phyloP scores from a whole-genome alignment of 345 rosid genomes.

The Melastoma malabathricum region DNA sequence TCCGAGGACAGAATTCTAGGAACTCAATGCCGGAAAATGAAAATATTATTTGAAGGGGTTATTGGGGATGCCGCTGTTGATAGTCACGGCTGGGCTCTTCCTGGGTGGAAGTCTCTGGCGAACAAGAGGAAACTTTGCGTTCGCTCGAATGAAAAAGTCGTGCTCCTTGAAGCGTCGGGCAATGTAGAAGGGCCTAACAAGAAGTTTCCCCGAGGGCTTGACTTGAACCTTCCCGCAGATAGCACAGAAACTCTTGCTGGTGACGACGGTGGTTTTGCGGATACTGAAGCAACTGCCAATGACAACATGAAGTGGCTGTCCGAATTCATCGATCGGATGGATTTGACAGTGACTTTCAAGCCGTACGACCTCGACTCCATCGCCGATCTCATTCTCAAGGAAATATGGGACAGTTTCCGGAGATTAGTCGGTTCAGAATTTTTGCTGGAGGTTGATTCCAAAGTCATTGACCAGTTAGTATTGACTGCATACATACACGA shows the following conservation, averaged over 20 bases:
- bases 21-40: constrained; percentile 32
- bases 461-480: constrained; percentile 46
- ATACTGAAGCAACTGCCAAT: constrained; percentile 15
- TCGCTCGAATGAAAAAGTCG: constrained; percentile 15
- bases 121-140: constrained; percentile 44
- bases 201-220: constrained; percentile 25
- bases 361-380: constrained; percentile 47
- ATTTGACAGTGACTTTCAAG: constrained; percentile 30
- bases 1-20: constrained; percentile 39
- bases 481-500: constrained; percentile 32
- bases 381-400: constrained; percentile 21
- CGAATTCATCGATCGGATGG: constrained; percentile 22
- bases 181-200: constrained; percentile 28
- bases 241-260: constrained; percentile 20
- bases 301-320: constrained; percentile 39
- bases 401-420: constrained; percentile 20
- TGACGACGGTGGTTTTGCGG: constrained; percentile 11
- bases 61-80: background rate
- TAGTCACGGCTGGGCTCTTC: constrained; percentile 1
- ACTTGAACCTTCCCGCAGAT: constrained; percentile 62
- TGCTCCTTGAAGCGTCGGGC: constrained; percentile 14
- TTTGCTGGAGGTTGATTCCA: constrained; percentile 28
- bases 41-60: constrained; percentile 28
- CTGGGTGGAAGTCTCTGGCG: constrained; percentile 2
- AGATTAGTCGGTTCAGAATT: constrained; percentile 19